Conservation (phyloP, 495 filamentous ascomycete species). For the Daldinia loculata region DNA sequence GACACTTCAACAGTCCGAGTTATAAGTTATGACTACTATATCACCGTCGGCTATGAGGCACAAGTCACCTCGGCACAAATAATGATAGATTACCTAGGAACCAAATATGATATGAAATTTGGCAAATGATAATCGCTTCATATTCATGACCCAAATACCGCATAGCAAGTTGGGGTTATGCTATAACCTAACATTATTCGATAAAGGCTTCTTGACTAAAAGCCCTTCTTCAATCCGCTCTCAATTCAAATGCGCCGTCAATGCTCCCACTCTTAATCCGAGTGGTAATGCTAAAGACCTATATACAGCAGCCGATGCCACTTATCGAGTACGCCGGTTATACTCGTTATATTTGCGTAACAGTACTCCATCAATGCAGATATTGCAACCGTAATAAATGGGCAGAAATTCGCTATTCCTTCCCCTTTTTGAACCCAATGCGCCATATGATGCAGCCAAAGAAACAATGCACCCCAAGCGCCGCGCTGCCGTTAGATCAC, state of each 20-base stretch:
- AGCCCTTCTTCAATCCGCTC: neutral
- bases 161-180: neutral
- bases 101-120: neutral
- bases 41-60: neutral
- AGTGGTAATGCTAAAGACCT: conserved; percentile 7
- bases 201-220: neutral
- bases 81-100: neutral
- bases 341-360: conserved; percentile 1
- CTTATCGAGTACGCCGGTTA: conserved; percentile 5
- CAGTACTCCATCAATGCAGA: conserved; percentile 4
- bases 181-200: neutral
- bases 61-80: neutral
- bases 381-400: conserved; percentile 7
- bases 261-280: conserved; percentile 13
- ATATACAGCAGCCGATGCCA: conserved; percentile 21
- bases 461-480: conserved; percentile 36
- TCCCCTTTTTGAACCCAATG: conserved; percentile 29
- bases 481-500: conserved; percentile 41
- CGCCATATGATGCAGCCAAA: conserved; percentile 40
- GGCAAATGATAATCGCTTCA: neutral
- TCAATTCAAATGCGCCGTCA: conserved; percentile 17
- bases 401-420: neutral
- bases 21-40: too few relatives aligned
- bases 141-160: neutral
- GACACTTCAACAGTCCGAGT: neutral